Conservation (phyloP, 2,329 filamentous ascomycete genomes). For the Calonectria pseudoturangicola region DNA sequence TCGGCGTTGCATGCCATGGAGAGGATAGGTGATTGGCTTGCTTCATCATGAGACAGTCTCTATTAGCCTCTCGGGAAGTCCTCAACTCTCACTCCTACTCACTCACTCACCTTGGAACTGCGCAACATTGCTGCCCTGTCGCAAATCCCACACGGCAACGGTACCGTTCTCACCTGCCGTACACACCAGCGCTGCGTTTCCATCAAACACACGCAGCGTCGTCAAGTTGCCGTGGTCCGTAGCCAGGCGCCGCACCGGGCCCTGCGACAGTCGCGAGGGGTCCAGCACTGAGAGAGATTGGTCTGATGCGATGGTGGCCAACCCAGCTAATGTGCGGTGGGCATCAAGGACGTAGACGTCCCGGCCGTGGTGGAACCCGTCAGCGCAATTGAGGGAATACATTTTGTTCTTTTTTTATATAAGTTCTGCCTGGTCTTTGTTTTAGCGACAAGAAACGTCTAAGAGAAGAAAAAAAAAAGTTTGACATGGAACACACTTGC, state of each 20-base stretch:
- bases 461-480: slow-evolving; percentile 15
- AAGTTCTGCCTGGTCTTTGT: background rate
- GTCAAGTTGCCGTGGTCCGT: slow-evolving; percentile 79
- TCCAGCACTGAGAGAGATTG: slow-evolving; percentile 81
- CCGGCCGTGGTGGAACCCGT: slow-evolving; percentile 55
- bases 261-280: slow-evolving; percentile 71
- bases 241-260: slow-evolving; percentile 67
- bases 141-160: slow-evolving; percentile 80
- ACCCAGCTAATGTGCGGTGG: slow-evolving; percentile 67
- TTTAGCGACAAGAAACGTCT: background rate
- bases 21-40: slow-evolving; percentile 72
- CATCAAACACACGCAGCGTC: slow-evolving; percentile 74
- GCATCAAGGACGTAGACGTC: slow-evolving; percentile 77
- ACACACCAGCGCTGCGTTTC: slow-evolving; percentile 72
- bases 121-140: slow-evolving; percentile 66
- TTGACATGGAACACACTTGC: background rate
- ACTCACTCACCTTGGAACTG: slow-evolving; percentile 66
- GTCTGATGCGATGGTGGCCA: slow-evolving; percentile 81
- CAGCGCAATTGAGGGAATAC: slow-evolving; percentile 60
- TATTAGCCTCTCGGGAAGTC: background rate
- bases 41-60: slow-evolving; percentile 51
- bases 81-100: slow-evolving; percentile 44
- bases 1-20: slow-evolving; percentile 77
- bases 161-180: slow-evolving; percentile 84
- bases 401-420: slow-evolving; percentile 45